These are phyloP conservation scores for Paracoccidioides brasiliensis DNA, from an alignment of 2,329 filamentous ascomycete genomes.

Conservation along the genomic window DNA sequence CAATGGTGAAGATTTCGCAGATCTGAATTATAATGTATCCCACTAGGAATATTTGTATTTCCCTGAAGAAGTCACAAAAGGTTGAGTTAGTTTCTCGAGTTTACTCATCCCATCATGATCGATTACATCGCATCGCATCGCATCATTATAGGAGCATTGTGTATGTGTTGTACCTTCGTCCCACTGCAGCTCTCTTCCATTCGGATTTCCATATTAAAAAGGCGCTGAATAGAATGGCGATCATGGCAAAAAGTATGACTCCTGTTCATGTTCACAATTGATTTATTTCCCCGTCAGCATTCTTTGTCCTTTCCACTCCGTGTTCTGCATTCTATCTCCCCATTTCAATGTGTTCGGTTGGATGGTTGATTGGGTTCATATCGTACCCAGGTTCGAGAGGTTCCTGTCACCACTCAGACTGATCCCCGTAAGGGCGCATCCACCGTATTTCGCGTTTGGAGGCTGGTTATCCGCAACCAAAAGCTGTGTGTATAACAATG, in stretches of 20 bases:
- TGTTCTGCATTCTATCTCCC: too few species aligned
- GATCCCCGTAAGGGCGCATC: conserved; percentile 68
- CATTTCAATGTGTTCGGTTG: neutral
- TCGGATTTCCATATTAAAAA: conserved; percentile 71
- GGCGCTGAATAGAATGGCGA: conserved; percentile 56
- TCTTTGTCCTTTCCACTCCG: neutral
- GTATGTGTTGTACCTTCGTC: conserved; percentile 54
- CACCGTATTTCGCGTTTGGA: conserved; percentile 46
- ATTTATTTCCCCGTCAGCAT: conserved; percentile 17
- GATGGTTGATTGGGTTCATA: neutral
- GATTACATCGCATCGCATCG: neutral
- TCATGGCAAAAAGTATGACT: conserved; percentile 69
- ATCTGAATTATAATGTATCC: conserved; percentile 79
- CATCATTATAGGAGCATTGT: neutral
- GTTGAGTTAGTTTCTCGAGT: neutral
- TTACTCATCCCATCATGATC: neutral
- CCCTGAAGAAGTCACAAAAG: conserved; percentile 41
- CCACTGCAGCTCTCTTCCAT: conserved; percentile 83
- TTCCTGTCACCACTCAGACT: conserved; percentile 49
- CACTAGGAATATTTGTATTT: conserved; percentile 89
- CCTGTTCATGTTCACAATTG: conserved; percentile 35
- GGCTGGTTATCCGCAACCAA: conserved; percentile 50
- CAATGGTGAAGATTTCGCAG: conserved; percentile 93
- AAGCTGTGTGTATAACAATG: conserved; percentile 38
- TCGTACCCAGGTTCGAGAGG: conserved; percentile 71